Base-by-base conservation (phyloP, 176 grass and related monocot genomes). In the Chloris gayana region DNA sequence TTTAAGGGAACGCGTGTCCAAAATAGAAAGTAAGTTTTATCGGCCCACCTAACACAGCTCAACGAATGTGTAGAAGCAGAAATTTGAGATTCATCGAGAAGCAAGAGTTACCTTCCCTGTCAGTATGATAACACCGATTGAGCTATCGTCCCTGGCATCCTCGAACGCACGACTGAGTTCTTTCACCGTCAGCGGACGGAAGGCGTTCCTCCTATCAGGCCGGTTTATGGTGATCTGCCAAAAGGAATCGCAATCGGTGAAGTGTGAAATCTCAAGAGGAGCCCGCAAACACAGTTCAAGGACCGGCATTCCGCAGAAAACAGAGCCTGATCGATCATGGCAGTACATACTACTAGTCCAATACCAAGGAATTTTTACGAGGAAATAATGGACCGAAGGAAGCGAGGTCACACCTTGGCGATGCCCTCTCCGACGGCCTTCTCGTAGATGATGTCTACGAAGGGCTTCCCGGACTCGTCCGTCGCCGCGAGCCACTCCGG, bases 211-310 rank as follows among this genome's bases (percentile, higher is more conserved):
- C 75, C 92, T 93, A 25, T 91, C 92, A 11, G 92, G 95, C 18
- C 92, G 89, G 67, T 95, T 95, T 64, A 98, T 98, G 65, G 95
- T 98, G 77, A 98, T 93, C 95, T 98, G 86, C 12, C 73, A 17
- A 5, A 78, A 74, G 67, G 27, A 83, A 70, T 25, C 46, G 2
- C 63, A 27, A 70, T 58, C 44, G 67, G 11, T 35, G 26, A 85
- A 66, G 27, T 25, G 51, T 39, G 30, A 74, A 71, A 49, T 67
- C 39, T 57, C 34, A 31, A 38, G 26, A 25, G 0, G 1, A 37
- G 7, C 35, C 5, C 35, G 2, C 35, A 37, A 37, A 37, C 35
- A 37, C 35, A 37, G 35, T 37, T 37, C 5, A 37, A 37, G 35
- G 35, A 37, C 35, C 4, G 35, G 4, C 35, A 37, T 37, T 37